Evolutionary conservation across 805 yeast species (phyloP).

Genomic region (Metschnikowia gelsemii): DNA sequence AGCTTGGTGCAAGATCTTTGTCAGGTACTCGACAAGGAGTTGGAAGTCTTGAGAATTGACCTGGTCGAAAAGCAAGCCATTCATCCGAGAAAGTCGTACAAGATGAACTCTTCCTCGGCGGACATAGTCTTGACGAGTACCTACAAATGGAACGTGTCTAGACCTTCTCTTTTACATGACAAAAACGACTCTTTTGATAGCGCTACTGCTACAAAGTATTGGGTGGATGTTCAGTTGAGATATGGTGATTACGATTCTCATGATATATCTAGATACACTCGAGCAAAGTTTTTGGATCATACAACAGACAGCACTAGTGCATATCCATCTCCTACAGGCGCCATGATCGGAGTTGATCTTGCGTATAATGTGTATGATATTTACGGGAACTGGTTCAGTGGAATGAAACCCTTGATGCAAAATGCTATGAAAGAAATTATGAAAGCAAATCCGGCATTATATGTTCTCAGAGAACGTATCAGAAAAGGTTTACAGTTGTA

Average conservation of each 20-base stretch:
- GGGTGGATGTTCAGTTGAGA: conserved; percentile 93
- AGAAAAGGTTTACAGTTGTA: conserved; percentile 91
- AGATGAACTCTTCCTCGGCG: conserved; percentile 94
- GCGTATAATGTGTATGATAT: conserved; percentile 96
- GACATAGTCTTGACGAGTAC: conserved; percentile 78
- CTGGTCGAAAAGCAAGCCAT: conserved; percentile 86
- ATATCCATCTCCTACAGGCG: conserved; percentile 93
- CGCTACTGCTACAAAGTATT: conserved; percentile 66
- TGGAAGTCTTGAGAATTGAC: conserved; percentile 80
- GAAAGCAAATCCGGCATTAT: conserved; percentile 92
- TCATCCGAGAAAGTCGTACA: conserved; percentile 95
- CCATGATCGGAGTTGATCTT: conserved; percentile 84
- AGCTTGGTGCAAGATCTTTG: conserved; percentile 90
- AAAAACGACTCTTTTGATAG: conserved; percentile 62
- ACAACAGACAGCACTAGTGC: conserved; percentile 81
- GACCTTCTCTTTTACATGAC: conserved; percentile 78
- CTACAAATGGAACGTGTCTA: conserved; percentile 77
- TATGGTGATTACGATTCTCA: conserved; percentile 98
- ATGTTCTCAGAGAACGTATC: conserved; percentile 88
- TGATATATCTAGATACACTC: conserved; percentile 88
- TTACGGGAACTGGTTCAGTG: conserved; percentile 97
- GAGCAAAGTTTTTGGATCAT: conserved; percentile 91
- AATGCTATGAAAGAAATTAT: conserved; percentile 90
- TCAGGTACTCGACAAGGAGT: conserved; percentile 85
- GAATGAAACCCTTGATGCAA: conserved; percentile 83